Conservation (phyloP, 2,329 filamentous ascomycete genomes). For the Stagonosporopsis chrysanthemi region DNA sequence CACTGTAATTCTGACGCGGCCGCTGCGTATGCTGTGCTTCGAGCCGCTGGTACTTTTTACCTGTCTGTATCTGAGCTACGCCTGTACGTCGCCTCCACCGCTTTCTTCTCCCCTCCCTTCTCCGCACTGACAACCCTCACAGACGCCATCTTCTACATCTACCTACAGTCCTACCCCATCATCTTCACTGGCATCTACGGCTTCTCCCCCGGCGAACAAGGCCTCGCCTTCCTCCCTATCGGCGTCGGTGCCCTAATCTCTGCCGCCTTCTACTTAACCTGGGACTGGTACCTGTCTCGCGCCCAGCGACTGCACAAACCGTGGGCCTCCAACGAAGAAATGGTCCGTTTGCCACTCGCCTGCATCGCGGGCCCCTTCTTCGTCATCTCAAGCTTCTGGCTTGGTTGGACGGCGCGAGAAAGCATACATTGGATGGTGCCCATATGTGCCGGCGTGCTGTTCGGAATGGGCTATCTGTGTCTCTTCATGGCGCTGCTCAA, state of each 20-base stretch:
- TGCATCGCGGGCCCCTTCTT: slow-evolving; percentile 72
- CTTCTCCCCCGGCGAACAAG: slow-evolving; percentile 69
- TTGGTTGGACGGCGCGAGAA: slow-evolving; percentile 51
- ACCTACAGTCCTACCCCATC: slow-evolving; percentile 74
- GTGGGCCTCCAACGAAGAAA: slow-evolving; percentile 71
- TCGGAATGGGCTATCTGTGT: slow-evolving; percentile 57
- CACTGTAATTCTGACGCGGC: slow-evolving; percentile 74
- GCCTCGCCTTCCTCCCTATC: slow-evolving; percentile 74
- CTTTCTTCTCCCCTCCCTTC: background rate
- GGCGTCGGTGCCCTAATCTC: slow-evolving; percentile 68
- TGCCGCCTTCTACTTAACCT: slow-evolving; percentile 68
- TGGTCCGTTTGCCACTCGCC: slow-evolving; percentile 73
- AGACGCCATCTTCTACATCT: slow-evolving; percentile 71
- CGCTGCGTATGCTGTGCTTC: slow-evolving; percentile 74
- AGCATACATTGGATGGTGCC: slow-evolving; percentile 56
- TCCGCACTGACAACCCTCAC: background rate
- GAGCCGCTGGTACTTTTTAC: slow-evolving; percentile 77
- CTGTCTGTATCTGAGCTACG: slow-evolving; percentile 71
- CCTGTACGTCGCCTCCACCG: slow-evolving; percentile 55
- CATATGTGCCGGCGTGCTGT: slow-evolving; percentile 51
- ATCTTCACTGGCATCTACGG: slow-evolving; percentile 71
- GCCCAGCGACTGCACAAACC: slow-evolving; percentile 57
- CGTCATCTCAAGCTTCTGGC: slow-evolving; percentile 53
- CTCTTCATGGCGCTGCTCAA: slow-evolving; percentile 65
- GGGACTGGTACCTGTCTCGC: slow-evolving; percentile 66